Evolutionary conservation across 176 grass and related monocot species (phyloP).

Genomic region (Melocanna baccifera): DNA sequence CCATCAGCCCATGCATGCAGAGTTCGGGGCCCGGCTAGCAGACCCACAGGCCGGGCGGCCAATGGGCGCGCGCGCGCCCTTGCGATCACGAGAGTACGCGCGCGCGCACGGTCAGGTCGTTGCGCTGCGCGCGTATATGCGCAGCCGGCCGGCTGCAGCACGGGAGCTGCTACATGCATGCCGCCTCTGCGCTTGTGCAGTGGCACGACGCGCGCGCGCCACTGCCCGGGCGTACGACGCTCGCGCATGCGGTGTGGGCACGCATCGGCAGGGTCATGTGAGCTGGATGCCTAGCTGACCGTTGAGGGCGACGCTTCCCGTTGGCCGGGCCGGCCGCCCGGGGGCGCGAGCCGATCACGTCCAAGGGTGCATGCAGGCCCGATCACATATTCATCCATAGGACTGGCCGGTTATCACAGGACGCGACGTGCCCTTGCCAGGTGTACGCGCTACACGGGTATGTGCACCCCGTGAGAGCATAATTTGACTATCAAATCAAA

Average conservation of each 20-base stretch:
- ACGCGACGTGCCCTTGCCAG: not conserved
- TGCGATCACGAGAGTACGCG: not conserved
- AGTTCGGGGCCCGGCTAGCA: not conserved
- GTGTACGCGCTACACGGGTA: not conserved
- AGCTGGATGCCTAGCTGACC: not conserved
- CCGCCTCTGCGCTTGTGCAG: not conserved
- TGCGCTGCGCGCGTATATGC: not conserved
- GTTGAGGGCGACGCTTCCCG: not conserved
- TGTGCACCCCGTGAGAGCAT: not conserved
- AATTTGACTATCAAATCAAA: not conserved
- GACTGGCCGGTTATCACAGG: not conserved
- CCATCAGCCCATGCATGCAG: not conserved
- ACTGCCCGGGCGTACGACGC: not conserved
- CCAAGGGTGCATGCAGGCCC: not conserved
- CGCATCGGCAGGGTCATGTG: constrained; percentile 11
- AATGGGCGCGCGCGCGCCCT: not conserved
- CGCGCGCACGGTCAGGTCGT: not conserved
- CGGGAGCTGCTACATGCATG: not conserved
- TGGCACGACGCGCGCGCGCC: not conserved
- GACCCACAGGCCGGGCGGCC: not conserved
- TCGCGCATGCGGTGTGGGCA: not conserved
- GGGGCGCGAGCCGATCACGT: not conserved
- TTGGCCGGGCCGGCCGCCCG: not conserved
- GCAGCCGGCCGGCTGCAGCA: not conserved
- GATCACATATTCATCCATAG: not conserved